Conservation (phyloP, 2,329 filamentous ascomycete genomes). For the Gremmenia infestans region DNA sequence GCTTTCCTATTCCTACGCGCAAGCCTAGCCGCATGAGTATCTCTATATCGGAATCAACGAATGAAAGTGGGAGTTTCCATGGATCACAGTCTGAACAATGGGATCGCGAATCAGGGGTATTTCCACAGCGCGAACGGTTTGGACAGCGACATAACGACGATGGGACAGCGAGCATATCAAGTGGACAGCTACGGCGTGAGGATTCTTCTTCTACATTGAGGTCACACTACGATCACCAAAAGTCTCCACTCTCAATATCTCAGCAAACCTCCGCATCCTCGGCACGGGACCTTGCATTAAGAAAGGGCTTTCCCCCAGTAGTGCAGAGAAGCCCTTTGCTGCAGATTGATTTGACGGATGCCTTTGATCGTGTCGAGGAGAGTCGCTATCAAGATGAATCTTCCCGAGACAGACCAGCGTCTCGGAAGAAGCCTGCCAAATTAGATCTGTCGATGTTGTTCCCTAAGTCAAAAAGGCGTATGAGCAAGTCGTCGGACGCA, state of each 20-base stretch:
- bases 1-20: constrained; percentile 18
- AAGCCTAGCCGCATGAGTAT: constrained; percentile 38
- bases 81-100: constrained; percentile 18
- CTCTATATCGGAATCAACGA: constrained; percentile 33
- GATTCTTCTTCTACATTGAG: constrained; percentile 41
- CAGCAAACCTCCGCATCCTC: constrained; percentile 41
- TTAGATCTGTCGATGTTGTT: constrained; percentile 30
- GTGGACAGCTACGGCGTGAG: constrained; percentile 30
- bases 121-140: constrained; percentile 25
- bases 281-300: constrained; percentile 34
- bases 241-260: constrained; percentile 35
- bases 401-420: constrained; percentile 8
- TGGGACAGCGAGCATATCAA: constrained; percentile 31
- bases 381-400: background rate
- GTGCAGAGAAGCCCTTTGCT: constrained; percentile 25
- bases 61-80: constrained; percentile 22
- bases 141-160: constrained; percentile 37
- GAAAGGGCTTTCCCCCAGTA: constrained; percentile 33
- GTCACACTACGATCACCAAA: constrained; percentile 42
- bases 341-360: constrained; percentile 20
- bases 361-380: constrained; percentile 15
- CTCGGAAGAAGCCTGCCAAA: constrained; percentile 26
- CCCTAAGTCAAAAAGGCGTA: constrained; percentile 19
- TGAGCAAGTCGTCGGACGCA: constrained; percentile 9
- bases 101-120: constrained; percentile 24